Conservation (phyloP, 306 rosid species). For the Gillenia trifoliata region DNA sequence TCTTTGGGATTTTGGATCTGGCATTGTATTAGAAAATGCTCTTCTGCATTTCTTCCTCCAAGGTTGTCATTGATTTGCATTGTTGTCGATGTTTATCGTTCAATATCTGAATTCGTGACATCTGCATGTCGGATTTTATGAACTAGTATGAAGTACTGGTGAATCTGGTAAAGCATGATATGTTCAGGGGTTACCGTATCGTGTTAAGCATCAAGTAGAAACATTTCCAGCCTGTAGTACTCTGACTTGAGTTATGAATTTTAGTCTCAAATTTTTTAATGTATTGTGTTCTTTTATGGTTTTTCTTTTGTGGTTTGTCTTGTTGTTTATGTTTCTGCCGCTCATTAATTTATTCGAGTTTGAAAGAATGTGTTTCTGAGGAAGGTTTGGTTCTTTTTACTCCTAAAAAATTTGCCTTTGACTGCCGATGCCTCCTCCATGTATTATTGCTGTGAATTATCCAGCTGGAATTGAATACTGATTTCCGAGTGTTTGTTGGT, state of each 20-base stretch:
- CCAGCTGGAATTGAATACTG: background rate
- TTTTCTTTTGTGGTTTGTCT: background rate
- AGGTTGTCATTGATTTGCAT: background rate
- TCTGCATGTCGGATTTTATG: background rate
- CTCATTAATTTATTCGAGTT: background rate
- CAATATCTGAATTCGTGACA: background rate
- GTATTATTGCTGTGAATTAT: background rate
- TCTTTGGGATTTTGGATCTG: constrained; percentile 18
- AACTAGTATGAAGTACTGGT: background rate
- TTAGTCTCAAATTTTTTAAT: background rate
- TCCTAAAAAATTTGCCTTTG: background rate
- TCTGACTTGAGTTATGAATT: background rate
- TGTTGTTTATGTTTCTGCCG: background rate
- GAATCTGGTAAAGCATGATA: background rate
- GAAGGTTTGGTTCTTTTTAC: background rate
- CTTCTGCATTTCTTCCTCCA: background rate
- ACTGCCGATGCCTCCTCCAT: background rate
- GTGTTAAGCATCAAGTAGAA: background rate
- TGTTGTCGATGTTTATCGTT: background rate
- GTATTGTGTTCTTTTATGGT: background rate
- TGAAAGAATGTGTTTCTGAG: background rate
- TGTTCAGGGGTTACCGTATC: background rate
- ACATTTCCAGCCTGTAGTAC: background rate
- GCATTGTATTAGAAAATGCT: background rate
- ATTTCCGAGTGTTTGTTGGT: constrained; percentile 1